A percentile compares a stretch with the other conserved stretches of the same genome.
These are phyloP conservation scores for Vigna mungo DNA, from an alignment of 306 rosid genomes.

Conservation along the genomic window DNA sequence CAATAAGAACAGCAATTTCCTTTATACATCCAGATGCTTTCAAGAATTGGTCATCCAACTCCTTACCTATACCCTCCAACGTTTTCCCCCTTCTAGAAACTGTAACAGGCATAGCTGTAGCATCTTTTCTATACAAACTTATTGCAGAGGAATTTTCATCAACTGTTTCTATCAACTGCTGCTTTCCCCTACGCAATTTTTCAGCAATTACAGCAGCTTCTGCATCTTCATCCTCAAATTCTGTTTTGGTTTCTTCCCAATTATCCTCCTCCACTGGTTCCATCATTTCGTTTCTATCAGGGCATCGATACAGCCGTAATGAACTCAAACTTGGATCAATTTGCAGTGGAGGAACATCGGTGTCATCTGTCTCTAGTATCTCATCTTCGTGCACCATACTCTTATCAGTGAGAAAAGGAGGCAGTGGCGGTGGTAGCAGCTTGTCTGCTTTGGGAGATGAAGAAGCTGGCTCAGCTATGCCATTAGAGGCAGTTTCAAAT, in stretches of 20 bases:
- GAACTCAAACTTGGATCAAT: conserved; percentile 47
- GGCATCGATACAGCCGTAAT: conserved; percentile 36
- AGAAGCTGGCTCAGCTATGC: conserved; percentile 59
- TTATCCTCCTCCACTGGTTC: conserved; percentile 64
- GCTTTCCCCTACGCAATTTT: conserved; percentile 52
- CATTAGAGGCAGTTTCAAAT: conserved; percentile 58
- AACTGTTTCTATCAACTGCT: conserved; percentile 43
- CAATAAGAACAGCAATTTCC: conserved; percentile 86
- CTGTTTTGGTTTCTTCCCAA: conserved; percentile 82
- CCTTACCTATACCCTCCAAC: conserved; percentile 70
- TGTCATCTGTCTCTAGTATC: conserved; percentile 49
- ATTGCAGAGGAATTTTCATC: conserved; percentile 52
- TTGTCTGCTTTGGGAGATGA: conserved; percentile 52
- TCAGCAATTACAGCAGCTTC: conserved; percentile 44
- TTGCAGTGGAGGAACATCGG: conserved; percentile 33
- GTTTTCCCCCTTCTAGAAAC: conserved; percentile 64
- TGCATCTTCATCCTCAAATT: conserved; percentile 78
- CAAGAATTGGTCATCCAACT: conserved; percentile 84
- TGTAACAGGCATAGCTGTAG: conserved; percentile 46
- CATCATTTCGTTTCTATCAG: conserved; percentile 47
- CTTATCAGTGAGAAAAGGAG: conserved; percentile 68
- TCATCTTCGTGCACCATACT: conserved; percentile 45
- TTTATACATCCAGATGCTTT: conserved; percentile 77
- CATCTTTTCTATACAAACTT: conserved; percentile 52
- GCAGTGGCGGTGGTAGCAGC: conserved; percentile 74